Evolutionary conservation across 208 protist genomes (phyloP), one percentile per base, ranked within the genome.

Genomic region (Lotmaria passim): DNA sequence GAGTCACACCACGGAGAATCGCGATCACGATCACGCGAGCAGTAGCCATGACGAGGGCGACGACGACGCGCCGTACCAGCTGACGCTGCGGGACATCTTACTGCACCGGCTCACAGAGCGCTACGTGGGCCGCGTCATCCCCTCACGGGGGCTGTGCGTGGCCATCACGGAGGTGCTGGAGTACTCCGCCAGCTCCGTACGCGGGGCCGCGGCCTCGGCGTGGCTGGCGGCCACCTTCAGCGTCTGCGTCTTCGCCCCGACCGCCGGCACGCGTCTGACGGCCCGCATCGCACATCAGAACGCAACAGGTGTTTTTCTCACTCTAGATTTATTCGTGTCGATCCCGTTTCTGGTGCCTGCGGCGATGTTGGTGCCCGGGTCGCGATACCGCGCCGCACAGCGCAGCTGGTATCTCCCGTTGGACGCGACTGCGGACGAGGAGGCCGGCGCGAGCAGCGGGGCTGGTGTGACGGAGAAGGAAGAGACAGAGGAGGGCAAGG

Each of bases 111-210:
- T 96, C 10, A 96, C 87, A 2, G 87, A 96, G 74, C 82, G 83
- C 41, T 96, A 96, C 67, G 86, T 93, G 1, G 87, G 86, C n/a
- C 86, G 82, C 46, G 75, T 96, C 43, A 63, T 93, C 6, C 85
- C 85, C 2, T 59, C 61, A 7, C 69, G 71, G 11, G 90, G 90
- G 3, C 75, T 96, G 1, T 92, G 85, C 56, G 81, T 96, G 0
- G 90, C 87, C 14, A 78, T 96, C 19, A 75, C 75, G 14, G 79
- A 84, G 0, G 68, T 96, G 15, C 43, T 89, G 28, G 73, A 89
- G 23, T 83, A 81, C 70, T 84, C 82, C 19, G 71, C 62, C 24
- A 81, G 81, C 36, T 67, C 70, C 7, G 76, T 96, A 38, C 74
- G 79, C 1, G 87, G 86, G 3, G 51, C 78, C 1, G 73, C 78